Percentiles rank a stretch among this genome's conserved stretches.
phyloP scores from a whole-genome alignment of 345 rosid genomes.

The Hypericum perforatum region DNA sequence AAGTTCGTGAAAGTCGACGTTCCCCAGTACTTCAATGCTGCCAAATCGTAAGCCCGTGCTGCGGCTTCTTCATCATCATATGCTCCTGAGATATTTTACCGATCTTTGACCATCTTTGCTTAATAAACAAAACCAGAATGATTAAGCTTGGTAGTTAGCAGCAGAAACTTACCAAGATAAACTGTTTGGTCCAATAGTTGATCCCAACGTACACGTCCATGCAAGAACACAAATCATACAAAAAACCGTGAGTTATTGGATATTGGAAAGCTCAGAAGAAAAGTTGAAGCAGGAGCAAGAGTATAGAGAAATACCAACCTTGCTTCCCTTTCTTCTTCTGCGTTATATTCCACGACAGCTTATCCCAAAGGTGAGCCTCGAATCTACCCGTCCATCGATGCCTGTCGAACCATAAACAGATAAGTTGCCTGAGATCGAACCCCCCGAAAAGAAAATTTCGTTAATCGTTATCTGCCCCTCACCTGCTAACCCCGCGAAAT shows the following conservation, averaged over 20 bases:
- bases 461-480: not conserved
- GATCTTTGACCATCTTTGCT: slow-evolving; percentile 3
- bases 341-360: slow-evolving; percentile 54
- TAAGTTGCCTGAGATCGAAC: not conserved
- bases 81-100: slow-evolving; percentile 33
- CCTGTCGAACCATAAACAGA: too few relatives aligned
- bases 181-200: slow-evolving; percentile 24
- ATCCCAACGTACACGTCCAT: slow-evolving; percentile 12
- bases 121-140: not conserved
- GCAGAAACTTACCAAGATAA: slow-evolving; percentile 39
- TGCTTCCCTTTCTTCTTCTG: slow-evolving; percentile 70
- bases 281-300: not conserved
- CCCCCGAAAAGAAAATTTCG: not conserved
- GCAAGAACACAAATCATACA: slow-evolving; percentile 9
- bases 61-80: slow-evolving; percentile 70
- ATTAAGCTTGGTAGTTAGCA: not conserved
- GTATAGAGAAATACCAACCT: slow-evolving; percentile 20
- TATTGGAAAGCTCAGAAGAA: not conserved
- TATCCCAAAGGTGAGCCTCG: slow-evolving; percentile 72
- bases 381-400: slow-evolving; percentile 62
- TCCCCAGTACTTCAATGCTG: slow-evolving; percentile 67
- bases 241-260: slow-evolving; percentile 3
- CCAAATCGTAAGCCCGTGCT: slow-evolving; percentile 62
- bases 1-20: slow-evolving; percentile 51
- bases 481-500: slow-evolving; percentile 68